Evolutionary conservation across 2,329 filamentous ascomycete species (phyloP).

Genomic region (Colletotrichum sp.): DNA sequence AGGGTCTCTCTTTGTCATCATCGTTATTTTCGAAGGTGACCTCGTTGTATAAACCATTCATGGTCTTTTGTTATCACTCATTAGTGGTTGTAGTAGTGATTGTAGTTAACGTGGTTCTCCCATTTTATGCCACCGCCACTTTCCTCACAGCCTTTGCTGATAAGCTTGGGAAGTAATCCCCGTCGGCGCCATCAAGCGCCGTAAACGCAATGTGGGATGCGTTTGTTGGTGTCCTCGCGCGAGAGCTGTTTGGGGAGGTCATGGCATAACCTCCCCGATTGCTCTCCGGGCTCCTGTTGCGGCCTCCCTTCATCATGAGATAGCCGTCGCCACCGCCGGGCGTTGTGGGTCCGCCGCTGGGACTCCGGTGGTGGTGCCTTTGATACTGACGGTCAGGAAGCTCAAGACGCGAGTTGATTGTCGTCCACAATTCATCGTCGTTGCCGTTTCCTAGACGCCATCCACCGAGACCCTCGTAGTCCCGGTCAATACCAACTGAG

Average conservation of each 20-base stretch:
- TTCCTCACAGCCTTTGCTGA: constrained; percentile 37
- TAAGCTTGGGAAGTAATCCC: constrained; percentile 48
- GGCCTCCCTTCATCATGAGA: constrained; percentile 49
- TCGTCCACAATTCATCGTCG: constrained; percentile 49
- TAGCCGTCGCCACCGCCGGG: constrained; percentile 43
- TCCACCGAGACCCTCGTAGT: constrained; percentile 65
- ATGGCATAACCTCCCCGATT: constrained; percentile 22
- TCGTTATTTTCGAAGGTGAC: not conserved
- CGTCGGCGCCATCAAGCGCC: constrained; percentile 31
- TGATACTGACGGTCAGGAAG: constrained; percentile 47
- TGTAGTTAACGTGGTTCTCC: not conserved
- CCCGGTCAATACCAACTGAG: constrained; percentile 55
- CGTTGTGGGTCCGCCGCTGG: constrained; percentile 42
- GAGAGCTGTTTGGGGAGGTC: constrained; percentile 51
- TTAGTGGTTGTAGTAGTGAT: not conserved
- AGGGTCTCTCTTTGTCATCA: not conserved
- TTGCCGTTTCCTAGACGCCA: constrained; percentile 56
- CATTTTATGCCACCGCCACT: constrained; percentile 9
- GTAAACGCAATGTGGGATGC: constrained; percentile 30
- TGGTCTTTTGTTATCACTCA: not conserved
- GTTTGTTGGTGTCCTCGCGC: constrained; percentile 51
- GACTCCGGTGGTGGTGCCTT: constrained; percentile 48
- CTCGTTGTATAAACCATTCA: not conserved
- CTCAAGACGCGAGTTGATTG: constrained; percentile 57
- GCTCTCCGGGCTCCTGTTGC: constrained; percentile 38